A percentile compares a stretch with the other conserved stretches of the same genome.
Evolutionary conservation across 2,329 filamentous ascomycete genomes (phyloP).

Genomic region (Colletotrichum australisinense): DNA sequence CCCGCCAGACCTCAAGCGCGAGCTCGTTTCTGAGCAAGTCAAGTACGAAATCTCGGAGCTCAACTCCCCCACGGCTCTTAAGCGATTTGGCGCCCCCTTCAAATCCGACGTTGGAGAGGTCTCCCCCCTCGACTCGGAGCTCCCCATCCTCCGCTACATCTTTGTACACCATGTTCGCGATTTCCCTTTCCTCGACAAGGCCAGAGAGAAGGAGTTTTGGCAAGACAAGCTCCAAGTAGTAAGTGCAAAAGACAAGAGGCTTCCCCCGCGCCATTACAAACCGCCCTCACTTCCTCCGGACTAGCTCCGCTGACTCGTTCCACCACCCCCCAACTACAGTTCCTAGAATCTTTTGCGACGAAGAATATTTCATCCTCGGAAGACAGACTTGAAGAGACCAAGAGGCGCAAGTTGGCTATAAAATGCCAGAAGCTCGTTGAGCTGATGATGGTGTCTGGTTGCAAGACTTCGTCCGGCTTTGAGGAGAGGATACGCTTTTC

Average conservation of each 20-base stretch:
- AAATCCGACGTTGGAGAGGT: slow-evolving; percentile 93
- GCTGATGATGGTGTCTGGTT: slow-evolving; percentile 99
- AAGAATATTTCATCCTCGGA: slow-evolving; percentile 98
- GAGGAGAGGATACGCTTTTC: slow-evolving; percentile 97
- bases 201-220: slow-evolving; percentile 99
- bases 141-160: slow-evolving; percentile 94
- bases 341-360: slow-evolving; percentile 95
- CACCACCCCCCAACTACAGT: slow-evolving; percentile 62
- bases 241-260: slow-evolving; percentile 50
- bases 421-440: slow-evolving; percentile 97
- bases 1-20: slow-evolving; percentile 86
- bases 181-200: slow-evolving; percentile 97
- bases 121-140: slow-evolving; percentile 90
- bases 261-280: neutral
- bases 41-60: slow-evolving; percentile 91
- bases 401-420: slow-evolving; percentile 88
- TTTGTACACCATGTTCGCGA: slow-evolving; percentile 98
- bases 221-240: slow-evolving; percentile 97
- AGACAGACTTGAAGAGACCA: slow-evolving; percentile 95
- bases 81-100: slow-evolving; percentile 95
- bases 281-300: slow-evolving; percentile 3
- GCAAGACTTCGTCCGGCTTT: slow-evolving; percentile 95
- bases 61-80: slow-evolving; percentile 92
- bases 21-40: slow-evolving; percentile 91
- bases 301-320: slow-evolving; percentile 28